These are phyloP conservation scores for Iris macrosiphon DNA, from an alignment of 106 monocot genomes.

Conservation along the genomic window DNA sequence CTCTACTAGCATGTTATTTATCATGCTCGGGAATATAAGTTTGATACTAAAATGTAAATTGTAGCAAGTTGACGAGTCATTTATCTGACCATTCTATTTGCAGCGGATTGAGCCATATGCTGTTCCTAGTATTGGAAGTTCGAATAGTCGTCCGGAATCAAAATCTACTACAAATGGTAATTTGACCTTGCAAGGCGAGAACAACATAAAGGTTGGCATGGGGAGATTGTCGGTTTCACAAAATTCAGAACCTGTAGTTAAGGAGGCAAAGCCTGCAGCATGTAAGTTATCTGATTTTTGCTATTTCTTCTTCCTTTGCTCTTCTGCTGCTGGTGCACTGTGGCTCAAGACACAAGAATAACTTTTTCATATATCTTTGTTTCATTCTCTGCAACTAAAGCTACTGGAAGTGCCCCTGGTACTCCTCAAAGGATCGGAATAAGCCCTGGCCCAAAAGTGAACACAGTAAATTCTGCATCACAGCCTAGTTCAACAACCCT, in stretches of 20 bases:
- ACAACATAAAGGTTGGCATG: constrained; percentile 47
- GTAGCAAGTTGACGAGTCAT: neutral
- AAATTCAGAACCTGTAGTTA: constrained; percentile 43
- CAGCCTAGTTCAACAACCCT: constrained; percentile 14
- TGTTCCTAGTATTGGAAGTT: constrained; percentile 22
- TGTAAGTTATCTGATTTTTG: constrained; percentile 31
- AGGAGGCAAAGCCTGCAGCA: constrained; percentile 55
- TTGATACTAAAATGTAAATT: neutral
- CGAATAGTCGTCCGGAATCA: constrained; percentile 53
- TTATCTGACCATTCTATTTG: constrained; percentile 3
- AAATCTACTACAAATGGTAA: constrained; percentile 35
- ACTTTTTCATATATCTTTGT: neutral
- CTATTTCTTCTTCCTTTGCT: neutral
- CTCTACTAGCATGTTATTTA: neutral
- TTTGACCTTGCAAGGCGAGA: constrained; percentile 42
- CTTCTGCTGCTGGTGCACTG: neutral
- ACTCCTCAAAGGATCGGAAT: constrained; percentile 56
- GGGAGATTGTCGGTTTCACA: constrained; percentile 65
- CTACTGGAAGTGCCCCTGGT: constrained; percentile 40
- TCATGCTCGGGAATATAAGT: neutral
- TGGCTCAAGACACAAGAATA: neutral
- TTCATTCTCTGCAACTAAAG: constrained; percentile 27
- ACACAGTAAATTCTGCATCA: constrained; percentile 23
- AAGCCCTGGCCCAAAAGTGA: constrained; percentile 22
- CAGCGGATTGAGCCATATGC: constrained; percentile 81